A percentile compares a stretch with the other conserved stretches of the same genome.
Conservation (phyloP, 345 rosid genomes). For the Durio zibethinus region DNA sequence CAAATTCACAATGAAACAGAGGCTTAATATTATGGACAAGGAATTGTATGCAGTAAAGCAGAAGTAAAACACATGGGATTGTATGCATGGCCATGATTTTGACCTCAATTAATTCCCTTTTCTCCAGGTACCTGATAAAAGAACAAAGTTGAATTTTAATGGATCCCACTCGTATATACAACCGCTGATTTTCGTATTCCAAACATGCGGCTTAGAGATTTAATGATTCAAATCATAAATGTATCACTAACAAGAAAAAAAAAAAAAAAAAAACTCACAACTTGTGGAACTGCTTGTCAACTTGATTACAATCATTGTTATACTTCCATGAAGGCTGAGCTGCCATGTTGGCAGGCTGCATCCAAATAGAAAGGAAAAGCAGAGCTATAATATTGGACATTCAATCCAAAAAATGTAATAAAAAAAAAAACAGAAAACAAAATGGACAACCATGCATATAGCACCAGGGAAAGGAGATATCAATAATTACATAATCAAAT, state of each 20-base stretch:
- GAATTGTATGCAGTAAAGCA: too few relatives aligned
- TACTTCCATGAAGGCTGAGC: conserved; percentile 55
- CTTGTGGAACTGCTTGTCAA: conserved; percentile 75
- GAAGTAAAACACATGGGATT: not conserved
- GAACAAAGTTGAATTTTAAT: not conserved
- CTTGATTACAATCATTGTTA: conserved; percentile 35
- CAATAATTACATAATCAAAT: not conserved
- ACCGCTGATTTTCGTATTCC: not conserved
- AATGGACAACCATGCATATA: not conserved
- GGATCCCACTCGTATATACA: not conserved
- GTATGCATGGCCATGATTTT: not conserved
- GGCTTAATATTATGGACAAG: too few relatives aligned
- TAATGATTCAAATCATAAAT: not conserved
- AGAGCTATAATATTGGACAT: not conserved
- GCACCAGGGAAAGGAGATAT: too few relatives aligned
- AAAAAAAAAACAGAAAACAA: conserved; percentile 4
- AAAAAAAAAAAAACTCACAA: conserved; percentile 58
- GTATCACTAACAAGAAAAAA: conserved; percentile 2
- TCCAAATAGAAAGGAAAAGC: conserved; percentile 15
- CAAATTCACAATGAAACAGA: not conserved
- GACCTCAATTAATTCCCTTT: not conserved
- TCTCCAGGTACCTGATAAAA: not conserved
- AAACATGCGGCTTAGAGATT: not conserved
- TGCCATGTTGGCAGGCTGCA: conserved; percentile 47
- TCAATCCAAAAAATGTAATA: not conserved